Evolutionary conservation across 805 yeast species (phyloP), one percentile per base, ranked within the genome.

Genomic region (Metschnikowia bowlesiae): DNA sequence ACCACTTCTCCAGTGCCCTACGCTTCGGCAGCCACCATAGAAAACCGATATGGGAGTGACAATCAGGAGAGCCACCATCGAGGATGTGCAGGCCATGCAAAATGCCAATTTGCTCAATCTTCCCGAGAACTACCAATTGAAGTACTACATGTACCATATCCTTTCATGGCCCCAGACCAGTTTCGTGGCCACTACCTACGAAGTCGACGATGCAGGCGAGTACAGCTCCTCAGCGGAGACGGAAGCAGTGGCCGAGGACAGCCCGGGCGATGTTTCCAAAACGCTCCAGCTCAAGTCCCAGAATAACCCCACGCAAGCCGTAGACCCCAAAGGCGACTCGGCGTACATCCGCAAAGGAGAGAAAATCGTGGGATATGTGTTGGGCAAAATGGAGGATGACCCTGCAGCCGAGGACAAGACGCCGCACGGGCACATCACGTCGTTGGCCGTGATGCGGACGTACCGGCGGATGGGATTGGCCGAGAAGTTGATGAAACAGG

Each of bases 81-180:
- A 79, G 40, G 99, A 92, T 68, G 78, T 90, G 49, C 95, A 89
- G 69, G 94, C 94, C 16, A 94, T 92, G 91, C 99, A 92, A 67
- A 90, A 89, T 75, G 94, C 96, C 54, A 91, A 91, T 65, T 73
- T 91, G 66, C 86, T 86, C 56, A 92, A 92, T 63, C 74, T 94
- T 53, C 99, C 99, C 6, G 99, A 94, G 67, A 94, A 94, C 71
- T 94, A 94, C 65, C 85, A 87, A 56, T 73, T 91, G 68, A 90
- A 91, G 67, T 94, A 90, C 70, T 94, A 94, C 70, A 80, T 94
- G 78, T 94, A 94, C 69, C 99, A 94, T 69, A 79, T 89, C 8
- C 72, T 92, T 46, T 85, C 97, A 35, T 94, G 99, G 99, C 99
- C 99, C 1, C 96, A 92, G 66, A 95, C 96, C 11, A 88, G 96